These are phyloP conservation scores for Cutaneotrichosporon mucoides DNA, from an alignment of 1,284 basidiomycete species.

Conservation along the genomic window DNA sequence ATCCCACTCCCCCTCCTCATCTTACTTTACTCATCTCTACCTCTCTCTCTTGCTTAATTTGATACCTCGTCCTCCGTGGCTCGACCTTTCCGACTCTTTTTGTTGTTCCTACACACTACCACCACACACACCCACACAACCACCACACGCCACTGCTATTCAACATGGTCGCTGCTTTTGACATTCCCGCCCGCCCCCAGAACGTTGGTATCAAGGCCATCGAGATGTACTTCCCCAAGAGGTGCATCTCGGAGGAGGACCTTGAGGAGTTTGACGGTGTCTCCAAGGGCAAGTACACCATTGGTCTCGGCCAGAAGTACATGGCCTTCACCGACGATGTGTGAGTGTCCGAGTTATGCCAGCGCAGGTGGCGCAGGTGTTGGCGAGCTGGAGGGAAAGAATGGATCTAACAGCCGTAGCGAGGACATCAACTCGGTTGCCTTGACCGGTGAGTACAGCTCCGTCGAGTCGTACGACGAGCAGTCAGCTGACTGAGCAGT, in stretches of 20 bases:
- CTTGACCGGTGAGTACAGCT: conserved; percentile 65
- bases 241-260: conserved; percentile 93
- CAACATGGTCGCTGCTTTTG: conserved; percentile 31
- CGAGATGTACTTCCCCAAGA: conserved; percentile 88
- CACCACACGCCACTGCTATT: neutral
- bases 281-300: conserved; percentile 96
- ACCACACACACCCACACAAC: neutral
- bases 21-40: too few relatives aligned
- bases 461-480: neutral
- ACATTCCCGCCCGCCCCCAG: conserved; percentile 62
- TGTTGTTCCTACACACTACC: neutral
- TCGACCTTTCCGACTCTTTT: neutral
- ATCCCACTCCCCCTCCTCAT: too few relatives aligned
- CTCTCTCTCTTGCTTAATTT: too few relatives aligned
- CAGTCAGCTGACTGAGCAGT: conserved; percentile 53
- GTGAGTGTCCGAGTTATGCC: conserved; percentile 23
- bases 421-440: conserved; percentile 99
- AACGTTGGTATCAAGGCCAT: conserved; percentile 89
- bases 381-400: neutral
- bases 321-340: conserved; percentile 98
- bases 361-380: neutral
- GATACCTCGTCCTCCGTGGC: too few relatives aligned
- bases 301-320: conserved; percentile 95
- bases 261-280: conserved; percentile 96
- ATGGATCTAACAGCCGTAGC: conserved; percentile 18